Evolutionary conservation across 257 asterid genomes (phyloP), one percentile per base, ranked within the genome.

Genomic region (Nicotiana obtusifolia): DNA sequence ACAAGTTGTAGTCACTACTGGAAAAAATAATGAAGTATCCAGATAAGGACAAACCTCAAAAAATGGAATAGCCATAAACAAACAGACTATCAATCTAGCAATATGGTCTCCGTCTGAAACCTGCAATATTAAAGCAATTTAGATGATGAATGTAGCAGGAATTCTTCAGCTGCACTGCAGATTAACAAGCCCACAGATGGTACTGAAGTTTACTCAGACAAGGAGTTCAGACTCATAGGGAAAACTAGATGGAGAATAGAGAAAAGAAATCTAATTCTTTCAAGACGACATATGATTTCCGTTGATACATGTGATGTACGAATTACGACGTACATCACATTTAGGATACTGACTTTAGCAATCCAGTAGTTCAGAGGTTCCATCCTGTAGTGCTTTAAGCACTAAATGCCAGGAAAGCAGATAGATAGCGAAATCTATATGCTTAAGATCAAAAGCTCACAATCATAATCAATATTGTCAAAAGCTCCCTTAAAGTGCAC

Each of bases 41-140:
- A 52, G 33, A 73, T 65, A 79, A 83, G 53, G 81, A 66, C 81
- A 68, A 75, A 95, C 99, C 97, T 92, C 93, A 77, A 95, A 95
- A 87, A 92, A 89, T 56, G 99, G 97, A 86, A 95, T 87, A 78
- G 98, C 97, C 93, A 91, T 90, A 86, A 86, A 93, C 82, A 95
- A 88, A 86, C 97, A 93, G 57, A 97, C 87, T 85, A 93, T 93
- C 78, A 95, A 87, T 81, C 99, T 88, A 86, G 85, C 97, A 79
- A 92, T 89, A 85, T 95, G 99, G 88, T 95, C 99, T 76, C 94
- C 97, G 82, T 95, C 98, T n/a, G 89, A 52, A 81, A 88, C 96
- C 99, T 95, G 92, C 89, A 90, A 19, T 66, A 80, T 68, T 81
- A 57, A 81, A 84, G 52, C 77, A 77, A 83, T 19, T 78, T 30